These are phyloP conservation scores for Solanum commersonii DNA, from an alignment of 257 asterid genomes.

Conservation along the genomic window DNA sequence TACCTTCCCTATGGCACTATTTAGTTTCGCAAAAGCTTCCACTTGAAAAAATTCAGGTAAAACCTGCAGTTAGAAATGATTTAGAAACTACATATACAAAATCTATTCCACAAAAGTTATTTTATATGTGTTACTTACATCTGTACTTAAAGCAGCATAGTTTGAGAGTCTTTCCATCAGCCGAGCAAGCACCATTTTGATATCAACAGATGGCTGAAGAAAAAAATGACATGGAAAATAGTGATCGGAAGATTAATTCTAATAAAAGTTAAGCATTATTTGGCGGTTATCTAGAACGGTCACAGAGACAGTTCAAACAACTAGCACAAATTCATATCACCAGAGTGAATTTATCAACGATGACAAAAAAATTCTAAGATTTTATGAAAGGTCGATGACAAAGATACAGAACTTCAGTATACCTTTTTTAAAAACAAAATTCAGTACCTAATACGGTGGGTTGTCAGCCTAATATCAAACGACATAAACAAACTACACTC, in stretches of 20 bases:
- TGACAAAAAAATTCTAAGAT: not conserved
- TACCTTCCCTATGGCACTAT: slow-evolving; percentile 89
- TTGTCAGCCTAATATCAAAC: not conserved
- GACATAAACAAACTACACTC: not conserved
- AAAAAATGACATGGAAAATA: slow-evolving; percentile 7
- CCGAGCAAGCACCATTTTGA: slow-evolving; percentile 89
- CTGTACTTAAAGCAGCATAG: slow-evolving; percentile 91
- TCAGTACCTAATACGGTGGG: not conserved
- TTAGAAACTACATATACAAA: slow-evolving; percentile 20
- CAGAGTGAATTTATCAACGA: not conserved
- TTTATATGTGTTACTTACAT: slow-evolving; percentile 36
- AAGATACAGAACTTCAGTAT: not conserved
- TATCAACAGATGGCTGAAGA: slow-evolving; percentile 83
- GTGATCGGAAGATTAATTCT: not conserved
- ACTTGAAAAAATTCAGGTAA: slow-evolving; percentile 94
- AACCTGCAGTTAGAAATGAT: slow-evolving; percentile 53
- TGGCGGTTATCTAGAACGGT: not conserved
- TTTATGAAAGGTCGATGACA: not conserved
- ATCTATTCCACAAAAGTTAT: not conserved
- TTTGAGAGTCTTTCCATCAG: slow-evolving; percentile 97
- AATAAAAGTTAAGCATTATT: not conserved
- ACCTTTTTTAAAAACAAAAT: not conserved
- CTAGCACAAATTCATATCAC: not conserved
- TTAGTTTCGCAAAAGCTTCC: slow-evolving; percentile 93
- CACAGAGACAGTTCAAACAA: not conserved